phyloP scores from a whole-genome alignment of 192 early-diverging fungal species.

The Thamnidium elegans region DNA sequence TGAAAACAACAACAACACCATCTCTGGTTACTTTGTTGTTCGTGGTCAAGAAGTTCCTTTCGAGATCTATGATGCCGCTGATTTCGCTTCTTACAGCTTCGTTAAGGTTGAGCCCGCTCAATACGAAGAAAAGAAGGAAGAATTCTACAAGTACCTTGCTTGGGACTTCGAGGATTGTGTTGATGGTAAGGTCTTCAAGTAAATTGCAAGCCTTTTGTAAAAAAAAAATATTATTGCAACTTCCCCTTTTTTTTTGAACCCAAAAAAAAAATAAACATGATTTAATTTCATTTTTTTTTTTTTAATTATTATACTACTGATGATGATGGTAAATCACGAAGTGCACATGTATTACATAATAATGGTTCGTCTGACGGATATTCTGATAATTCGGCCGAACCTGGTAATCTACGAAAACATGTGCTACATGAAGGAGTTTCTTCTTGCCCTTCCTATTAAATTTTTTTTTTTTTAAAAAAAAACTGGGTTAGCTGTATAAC shows the following conservation, averaged over 20 bases:
- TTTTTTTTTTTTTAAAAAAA: neutral
- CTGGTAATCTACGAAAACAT: slow-evolving; percentile 19
- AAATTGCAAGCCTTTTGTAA: slow-evolving; percentile 27
- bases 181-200: slow-evolving; percentile 90
- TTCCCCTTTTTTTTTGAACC: neutral
- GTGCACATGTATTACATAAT: neutral
- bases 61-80: slow-evolving; percentile 74
- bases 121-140: slow-evolving; percentile 57
- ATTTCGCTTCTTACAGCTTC: slow-evolving; percentile 88
- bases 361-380: slow-evolving; percentile 1
- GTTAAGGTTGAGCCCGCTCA: slow-evolving; percentile 61
- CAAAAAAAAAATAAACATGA: neutral
- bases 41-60: slow-evolving; percentile 81
- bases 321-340: neutral
- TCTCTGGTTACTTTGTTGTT: slow-evolving; percentile 93
- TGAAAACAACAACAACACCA: slow-evolving; percentile 81
- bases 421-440: slow-evolving; percentile 7
- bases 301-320: neutral
- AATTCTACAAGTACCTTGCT: slow-evolving; percentile 64
- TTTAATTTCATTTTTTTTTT: neutral
- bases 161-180: slow-evolving; percentile 77
- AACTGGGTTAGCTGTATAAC: too few relatives aligned
- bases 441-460: neutral
- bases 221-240: neutral
- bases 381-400: slow-evolving; percentile 3